These are phyloP conservation scores for Teunomyces tritomae DNA, from an alignment of 805 yeast genomes.

Conservation along the genomic window DNA sequence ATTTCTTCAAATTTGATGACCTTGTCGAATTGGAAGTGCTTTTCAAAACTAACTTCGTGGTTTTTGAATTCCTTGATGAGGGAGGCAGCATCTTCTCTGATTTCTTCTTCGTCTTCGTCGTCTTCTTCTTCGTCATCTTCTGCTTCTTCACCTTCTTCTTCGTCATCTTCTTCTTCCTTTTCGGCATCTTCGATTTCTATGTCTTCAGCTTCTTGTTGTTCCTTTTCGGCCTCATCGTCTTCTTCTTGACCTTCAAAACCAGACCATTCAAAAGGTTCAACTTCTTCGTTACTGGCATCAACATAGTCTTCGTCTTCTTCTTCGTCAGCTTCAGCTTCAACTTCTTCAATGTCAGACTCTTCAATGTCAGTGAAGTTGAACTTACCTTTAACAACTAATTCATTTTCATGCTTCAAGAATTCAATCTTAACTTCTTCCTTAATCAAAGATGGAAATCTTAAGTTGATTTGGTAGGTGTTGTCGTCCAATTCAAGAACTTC, in stretches of 20 bases:
- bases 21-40: constrained; percentile 42
- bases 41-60: constrained; percentile 41
- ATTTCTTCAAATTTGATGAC: constrained; percentile 35
- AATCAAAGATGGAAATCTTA: constrained; percentile 41
- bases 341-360: constrained; percentile 22
- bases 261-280: constrained; percentile 11
- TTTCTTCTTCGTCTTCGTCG: constrained; percentile 34
- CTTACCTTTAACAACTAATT: constrained; percentile 40
- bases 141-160: constrained; percentile 16
- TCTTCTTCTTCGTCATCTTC: constrained; percentile 12
- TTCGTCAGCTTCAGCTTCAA: constrained; percentile 19
- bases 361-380: constrained; percentile 27
- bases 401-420: constrained; percentile 39
- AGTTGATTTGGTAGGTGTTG: constrained; percentile 36
- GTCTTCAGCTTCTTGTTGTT: constrained; percentile 3
- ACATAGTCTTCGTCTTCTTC: constrained; percentile 13
- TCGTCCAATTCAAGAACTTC: constrained; percentile 40
- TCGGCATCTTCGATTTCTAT: constrained; percentile 7
- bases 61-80: constrained; percentile 38
- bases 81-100: constrained; percentile 37
- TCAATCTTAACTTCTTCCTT: constrained; percentile 40
- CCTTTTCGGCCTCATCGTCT: constrained; percentile 13
- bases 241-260: constrained; percentile 12
- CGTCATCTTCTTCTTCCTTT: constrained; percentile 9
- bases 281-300: constrained; percentile 6